Conservation (phyloP, 768 basidiomycete genomes). For the Rhodotorula diobovata region DNA sequence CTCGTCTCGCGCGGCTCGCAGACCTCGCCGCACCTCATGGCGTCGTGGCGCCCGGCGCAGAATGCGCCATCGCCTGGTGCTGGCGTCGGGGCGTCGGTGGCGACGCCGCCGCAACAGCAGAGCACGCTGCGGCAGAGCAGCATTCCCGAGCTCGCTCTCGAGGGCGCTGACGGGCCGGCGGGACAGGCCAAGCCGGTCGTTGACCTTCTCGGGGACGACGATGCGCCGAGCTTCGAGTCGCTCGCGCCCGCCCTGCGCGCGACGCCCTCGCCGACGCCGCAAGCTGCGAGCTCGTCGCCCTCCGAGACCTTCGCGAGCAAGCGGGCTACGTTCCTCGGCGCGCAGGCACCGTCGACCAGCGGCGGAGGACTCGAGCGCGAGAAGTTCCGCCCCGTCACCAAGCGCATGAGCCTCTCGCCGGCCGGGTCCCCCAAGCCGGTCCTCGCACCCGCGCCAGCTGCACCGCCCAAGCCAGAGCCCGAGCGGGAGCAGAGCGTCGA, state of each 20-base stretch:
- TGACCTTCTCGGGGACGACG: slow-evolving; percentile 28
- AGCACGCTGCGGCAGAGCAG: slow-evolving; percentile 7
- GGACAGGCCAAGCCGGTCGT: background rate
- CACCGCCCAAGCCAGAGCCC: background rate
- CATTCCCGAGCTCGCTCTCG: slow-evolving; percentile 24
- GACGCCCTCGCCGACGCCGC: background rate
- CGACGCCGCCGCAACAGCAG: background rate
- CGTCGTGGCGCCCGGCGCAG: slow-evolving; percentile 21
- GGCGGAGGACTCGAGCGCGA: slow-evolving; percentile 9
- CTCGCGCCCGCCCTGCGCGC: background rate
- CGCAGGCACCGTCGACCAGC: background rate
- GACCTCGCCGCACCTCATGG: slow-evolving; percentile 41
- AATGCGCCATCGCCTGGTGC: background rate
- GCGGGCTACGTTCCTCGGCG: slow-evolving; percentile 12
- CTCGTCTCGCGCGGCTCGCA: slow-evolving; percentile 40
- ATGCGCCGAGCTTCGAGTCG: background rate
- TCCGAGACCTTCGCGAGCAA: slow-evolving; percentile 8
- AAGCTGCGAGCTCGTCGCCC: background rate
- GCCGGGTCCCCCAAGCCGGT: background rate
- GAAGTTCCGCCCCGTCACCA: slow-evolving; percentile 33
- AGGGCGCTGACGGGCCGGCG: background rate
- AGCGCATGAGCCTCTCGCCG: slow-evolving; percentile 4
- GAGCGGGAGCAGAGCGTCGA: slow-evolving; percentile 10
- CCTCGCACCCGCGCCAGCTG: background rate
- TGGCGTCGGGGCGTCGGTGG: background rate